phyloP scores from a whole-genome alignment of 139 green algal species.

The Pedinophyceae sp. region DNA sequence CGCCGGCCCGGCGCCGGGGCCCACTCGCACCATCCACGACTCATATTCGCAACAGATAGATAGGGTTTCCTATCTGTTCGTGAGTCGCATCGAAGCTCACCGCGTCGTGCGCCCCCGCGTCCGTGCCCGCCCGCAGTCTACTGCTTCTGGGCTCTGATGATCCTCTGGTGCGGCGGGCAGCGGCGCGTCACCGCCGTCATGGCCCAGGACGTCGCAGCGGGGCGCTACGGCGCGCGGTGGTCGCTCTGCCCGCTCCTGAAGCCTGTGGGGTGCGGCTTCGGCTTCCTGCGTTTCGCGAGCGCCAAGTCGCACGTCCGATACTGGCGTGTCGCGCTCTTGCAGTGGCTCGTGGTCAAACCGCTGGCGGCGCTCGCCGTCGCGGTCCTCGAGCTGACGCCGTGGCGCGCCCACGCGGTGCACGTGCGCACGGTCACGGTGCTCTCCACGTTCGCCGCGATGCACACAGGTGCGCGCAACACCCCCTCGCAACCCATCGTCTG shows the following conservation, averaged over 20 bases:
- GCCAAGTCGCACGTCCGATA: slow-evolving; percentile 4
- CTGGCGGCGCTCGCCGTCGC: background rate
- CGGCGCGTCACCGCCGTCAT: slow-evolving; percentile 5
- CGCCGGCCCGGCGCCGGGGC: too few relatives aligned
- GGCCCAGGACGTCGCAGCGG: too few relatives aligned
- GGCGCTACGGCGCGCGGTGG: background rate
- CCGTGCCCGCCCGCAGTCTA: too few relatives aligned
- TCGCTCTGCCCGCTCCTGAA: slow-evolving; percentile 7
- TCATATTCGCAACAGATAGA: too few relatives aligned
- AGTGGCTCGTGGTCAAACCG: slow-evolving; percentile 8
- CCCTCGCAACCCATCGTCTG: too few relatives aligned
- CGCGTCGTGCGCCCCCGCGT: too few relatives aligned
- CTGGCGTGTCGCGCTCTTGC: slow-evolving; percentile 4
- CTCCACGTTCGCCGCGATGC: slow-evolving; percentile 6
- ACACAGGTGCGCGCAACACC: background rate
- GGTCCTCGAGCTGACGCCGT: background rate
- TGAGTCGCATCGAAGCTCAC: too few relatives aligned
- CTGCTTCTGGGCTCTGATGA: slow-evolving; percentile 10
- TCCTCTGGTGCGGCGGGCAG: slow-evolving; percentile 8
- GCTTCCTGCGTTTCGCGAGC: background rate
- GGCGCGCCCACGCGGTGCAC: background rate
- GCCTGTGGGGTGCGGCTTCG: background rate
- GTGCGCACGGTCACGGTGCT: background rate
- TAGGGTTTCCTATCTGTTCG: too few relatives aligned
- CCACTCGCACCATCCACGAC: too few relatives aligned